Base-by-base conservation (phyloP, 345 rosid genomes). In the Populus pruinosa region DNA sequence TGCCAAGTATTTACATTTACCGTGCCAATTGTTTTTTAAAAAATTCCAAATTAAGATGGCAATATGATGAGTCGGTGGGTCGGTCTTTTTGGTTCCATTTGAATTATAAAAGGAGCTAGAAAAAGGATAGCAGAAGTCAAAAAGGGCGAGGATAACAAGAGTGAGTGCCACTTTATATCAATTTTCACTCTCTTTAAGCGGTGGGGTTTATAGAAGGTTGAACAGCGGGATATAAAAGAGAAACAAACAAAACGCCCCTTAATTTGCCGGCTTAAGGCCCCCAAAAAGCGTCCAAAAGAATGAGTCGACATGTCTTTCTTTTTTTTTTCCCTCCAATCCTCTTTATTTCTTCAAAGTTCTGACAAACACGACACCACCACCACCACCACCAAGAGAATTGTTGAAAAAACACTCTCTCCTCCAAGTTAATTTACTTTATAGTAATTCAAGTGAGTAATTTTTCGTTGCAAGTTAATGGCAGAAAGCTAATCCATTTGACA, bases 191-290 rank as follows among this genome's bases (percentile, higher is more conserved):
- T 56, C 20, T 16, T 12, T n/a, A 8, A 27, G 59, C 25, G 76
- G 56, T 41, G 68, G 76, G 64, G 20, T 6, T 61, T 4, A 16
- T 25, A 38, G 49, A 23, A 23, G 39, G 49, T 75, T 67, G 65
- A 75, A 33, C 6, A 3, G 12, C 14, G 6, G 27, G 27, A n/a
- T 65, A 4, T 21, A 66, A 47, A 23, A 21, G 49, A 23, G 16
- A 43, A 47, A 70, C 56, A 55, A 56, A 78, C 55, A 67, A 67
- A 49, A 65, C 43, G 23, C 11, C 29, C 56, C 38, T 72, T 65
- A 67, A 71, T 80, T 78, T 67, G 80, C 86, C 77, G 79, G 85
- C 84, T 84, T 63, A 71, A 56, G 71, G 21, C 50, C 50, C 67
- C 49, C 7, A 4, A 17, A n/a, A 39, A 31, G 25, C 47, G 1